A percentile compares a stretch with the other conserved stretches of the same genome.
These are phyloP conservation scores for Saraca asoca DNA, from an alignment of 331 rosid genomes.

Conservation along the genomic window DNA sequence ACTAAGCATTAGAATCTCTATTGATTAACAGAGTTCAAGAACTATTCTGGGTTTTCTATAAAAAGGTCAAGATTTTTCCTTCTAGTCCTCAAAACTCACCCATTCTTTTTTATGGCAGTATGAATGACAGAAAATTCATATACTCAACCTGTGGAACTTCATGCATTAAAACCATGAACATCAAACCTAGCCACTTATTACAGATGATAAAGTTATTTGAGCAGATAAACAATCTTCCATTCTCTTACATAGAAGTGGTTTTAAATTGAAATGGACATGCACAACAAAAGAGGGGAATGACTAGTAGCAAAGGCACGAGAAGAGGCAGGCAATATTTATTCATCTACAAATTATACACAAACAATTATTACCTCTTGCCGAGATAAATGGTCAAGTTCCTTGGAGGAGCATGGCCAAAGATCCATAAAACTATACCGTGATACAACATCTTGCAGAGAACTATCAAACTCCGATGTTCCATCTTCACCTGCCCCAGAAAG, in stretches of 20 bases:
- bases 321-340: constrained; percentile 7
- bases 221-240: neutral
- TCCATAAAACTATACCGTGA: constrained; percentile 94
- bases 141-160: too few relatives aligned
- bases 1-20: too few relatives aligned
- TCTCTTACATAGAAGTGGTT: neutral
- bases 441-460: constrained; percentile 83
- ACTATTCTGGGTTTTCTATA: too few relatives aligned
- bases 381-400: constrained; percentile 78
- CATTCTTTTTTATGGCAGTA: too few relatives aligned
- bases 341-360: constrained; percentile 4
- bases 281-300: neutral
- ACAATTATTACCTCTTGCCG: constrained; percentile 69
- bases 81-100: too few relatives aligned
- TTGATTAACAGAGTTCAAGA: too few relatives aligned
- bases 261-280: neutral
- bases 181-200: neutral
- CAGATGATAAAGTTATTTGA: neutral
- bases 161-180: too few relatives aligned
- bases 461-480: constrained; percentile 56
- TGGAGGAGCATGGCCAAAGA: constrained; percentile 88
- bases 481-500: constrained; percentile 72
- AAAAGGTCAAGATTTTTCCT: too few relatives aligned
- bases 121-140: too few relatives aligned
- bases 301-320: neutral